Conservation (phyloP, 176 grass and related monocot genomes). For the Cenchrus americanus region DNA sequence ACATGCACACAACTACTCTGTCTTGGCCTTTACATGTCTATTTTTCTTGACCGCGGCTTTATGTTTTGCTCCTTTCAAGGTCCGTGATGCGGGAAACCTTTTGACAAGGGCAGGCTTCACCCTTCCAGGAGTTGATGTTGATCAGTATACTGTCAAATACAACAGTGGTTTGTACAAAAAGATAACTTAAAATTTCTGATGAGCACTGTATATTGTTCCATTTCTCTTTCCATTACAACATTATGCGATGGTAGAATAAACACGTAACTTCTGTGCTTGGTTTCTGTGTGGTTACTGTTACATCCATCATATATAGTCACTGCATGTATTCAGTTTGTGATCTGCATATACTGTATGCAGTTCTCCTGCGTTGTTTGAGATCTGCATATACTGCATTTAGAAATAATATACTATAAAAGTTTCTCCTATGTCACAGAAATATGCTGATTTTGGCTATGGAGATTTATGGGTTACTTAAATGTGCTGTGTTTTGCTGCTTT, state of each 20-base stretch:
- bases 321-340: neutral
- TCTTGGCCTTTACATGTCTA: neutral
- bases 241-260: slow-evolving; percentile 30
- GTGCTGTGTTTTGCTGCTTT: slow-evolving; percentile 31
- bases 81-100: slow-evolving; percentile 93
- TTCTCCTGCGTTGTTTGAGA: too few relatives aligned
- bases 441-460: slow-evolving; percentile 3
- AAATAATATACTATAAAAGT: slow-evolving; percentile 17
- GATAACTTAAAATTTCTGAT: slow-evolving; percentile 9
- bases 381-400: neutral
- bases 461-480: neutral
- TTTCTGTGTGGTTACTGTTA: slow-evolving; percentile 1
- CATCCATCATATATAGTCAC: slow-evolving; percentile 21
- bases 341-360: neutral
- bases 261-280: neutral
- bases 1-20: neutral
- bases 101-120: slow-evolving; percentile 90
- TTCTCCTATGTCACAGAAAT: slow-evolving; percentile 3
- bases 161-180: slow-evolving; percentile 66
- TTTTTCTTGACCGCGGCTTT: slow-evolving; percentile 20
- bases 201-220: neutral
- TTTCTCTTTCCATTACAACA: slow-evolving; percentile 23
- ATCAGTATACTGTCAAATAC: slow-evolving; percentile 87
- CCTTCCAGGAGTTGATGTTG: slow-evolving; percentile 92
- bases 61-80: slow-evolving; percentile 55